These are phyloP conservation scores for Parietaria judaica DNA, from an alignment of 306 rosid species.

Conservation along the genomic window DNA sequence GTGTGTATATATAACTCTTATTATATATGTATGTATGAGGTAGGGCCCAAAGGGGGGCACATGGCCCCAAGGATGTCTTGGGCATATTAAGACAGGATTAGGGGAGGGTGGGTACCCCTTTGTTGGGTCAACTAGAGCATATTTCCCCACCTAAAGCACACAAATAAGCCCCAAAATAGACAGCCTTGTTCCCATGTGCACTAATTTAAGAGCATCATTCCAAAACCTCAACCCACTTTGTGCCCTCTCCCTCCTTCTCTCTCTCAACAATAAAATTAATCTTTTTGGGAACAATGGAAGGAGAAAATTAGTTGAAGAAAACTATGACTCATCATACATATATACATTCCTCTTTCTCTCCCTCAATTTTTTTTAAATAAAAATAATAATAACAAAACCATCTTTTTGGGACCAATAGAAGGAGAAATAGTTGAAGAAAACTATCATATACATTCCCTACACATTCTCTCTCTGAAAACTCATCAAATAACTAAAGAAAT, in stretches of 20 bases:
- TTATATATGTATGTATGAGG: neutral
- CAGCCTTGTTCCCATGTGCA: slow-evolving; percentile 99
- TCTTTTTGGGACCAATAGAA: no score
- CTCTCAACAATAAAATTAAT: slow-evolving; percentile 27
- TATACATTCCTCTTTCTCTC: no score
- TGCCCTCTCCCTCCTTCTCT: slow-evolving; percentile 26
- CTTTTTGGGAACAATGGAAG: slow-evolving; percentile 32
- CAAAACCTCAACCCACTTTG: slow-evolving; percentile 82
- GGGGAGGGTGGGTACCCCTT: slow-evolving; percentile 62
- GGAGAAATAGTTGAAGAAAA: no score
- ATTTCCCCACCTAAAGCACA: slow-evolving; percentile 82
- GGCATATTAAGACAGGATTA: slow-evolving; percentile 75
- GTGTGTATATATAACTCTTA: no score
- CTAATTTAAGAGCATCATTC: slow-evolving; percentile 88
- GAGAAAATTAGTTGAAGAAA: neutral
- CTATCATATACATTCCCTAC: no score
- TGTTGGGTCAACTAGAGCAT: slow-evolving; percentile 87
- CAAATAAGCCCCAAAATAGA: slow-evolving; percentile 58
- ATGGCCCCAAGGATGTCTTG: slow-evolving; percentile 70
- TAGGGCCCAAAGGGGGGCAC: slow-evolving; percentile 63
- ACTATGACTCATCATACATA: no score
- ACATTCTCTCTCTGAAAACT: no score
- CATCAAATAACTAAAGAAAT: no score
- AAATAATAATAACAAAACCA: no score
- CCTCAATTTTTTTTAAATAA: no score